These are phyloP conservation scores for Dendrocalamus latiflorus DNA, from an alignment of 202 grass and related monocot genomes.

Conservation along the genomic window DNA sequence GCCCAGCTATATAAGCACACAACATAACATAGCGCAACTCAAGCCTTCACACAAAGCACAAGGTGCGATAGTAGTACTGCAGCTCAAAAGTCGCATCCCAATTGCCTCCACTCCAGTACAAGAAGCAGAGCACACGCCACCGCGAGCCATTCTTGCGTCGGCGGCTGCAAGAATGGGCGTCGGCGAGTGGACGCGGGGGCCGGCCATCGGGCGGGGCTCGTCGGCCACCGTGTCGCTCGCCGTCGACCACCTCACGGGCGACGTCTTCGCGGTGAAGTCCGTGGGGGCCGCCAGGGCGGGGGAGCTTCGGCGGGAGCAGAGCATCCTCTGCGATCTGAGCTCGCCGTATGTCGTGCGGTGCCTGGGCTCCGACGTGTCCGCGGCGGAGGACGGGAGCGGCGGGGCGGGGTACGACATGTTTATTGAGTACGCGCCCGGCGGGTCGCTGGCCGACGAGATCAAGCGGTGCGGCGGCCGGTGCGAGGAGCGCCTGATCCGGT, in stretches of 20 bases:
- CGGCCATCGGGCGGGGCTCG: conserved; percentile 46
- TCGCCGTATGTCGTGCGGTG: conserved; percentile 53
- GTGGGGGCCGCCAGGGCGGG: conserved; percentile 9
- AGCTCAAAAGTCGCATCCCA: not conserved
- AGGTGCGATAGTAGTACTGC: not conserved
- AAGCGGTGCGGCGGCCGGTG: conserved; percentile 25
- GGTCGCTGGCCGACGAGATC: conserved; percentile 61
- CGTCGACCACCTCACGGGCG: conserved; percentile 1
- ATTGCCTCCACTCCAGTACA: not conserved
- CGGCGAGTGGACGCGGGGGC: conserved; percentile 39
- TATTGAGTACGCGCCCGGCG: conserved; percentile 65
- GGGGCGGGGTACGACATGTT: conserved; percentile 38
- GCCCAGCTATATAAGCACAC: not conserved
- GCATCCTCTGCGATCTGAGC: conserved; percentile 27
- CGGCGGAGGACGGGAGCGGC: not conserved
- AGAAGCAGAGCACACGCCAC: not conserved
- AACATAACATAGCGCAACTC: not conserved
- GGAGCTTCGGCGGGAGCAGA: conserved; percentile 40
- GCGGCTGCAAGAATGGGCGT: conserved; percentile 31
- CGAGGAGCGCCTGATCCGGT: conserved; percentile 38
- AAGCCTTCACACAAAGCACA: not conserved
- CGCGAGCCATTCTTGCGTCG: not conserved
- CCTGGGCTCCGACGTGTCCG: conserved; percentile 26
- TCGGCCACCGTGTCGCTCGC: conserved; percentile 49
- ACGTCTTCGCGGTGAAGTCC: conserved; percentile 59